A percentile compares a stretch with the other conserved stretches of the same genome.
Evolutionary conservation across 148 eudicot species (phyloP).

Genomic region (Camellia lanceoleosa): DNA sequence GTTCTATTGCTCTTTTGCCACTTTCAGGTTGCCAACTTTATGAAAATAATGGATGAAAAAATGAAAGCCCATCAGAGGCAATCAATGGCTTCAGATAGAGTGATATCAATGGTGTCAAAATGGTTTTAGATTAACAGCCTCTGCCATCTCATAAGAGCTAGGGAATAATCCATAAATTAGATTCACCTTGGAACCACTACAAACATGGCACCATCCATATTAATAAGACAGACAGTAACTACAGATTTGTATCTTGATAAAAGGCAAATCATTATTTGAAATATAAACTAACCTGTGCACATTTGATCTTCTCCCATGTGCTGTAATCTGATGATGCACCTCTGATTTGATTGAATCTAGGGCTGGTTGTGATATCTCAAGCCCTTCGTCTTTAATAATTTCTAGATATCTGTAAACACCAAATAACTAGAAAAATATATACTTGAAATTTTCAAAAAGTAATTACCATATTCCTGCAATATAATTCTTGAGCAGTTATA

Average conservation of each 20-base stretch:
- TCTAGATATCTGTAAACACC: slow-evolving; percentile 53
- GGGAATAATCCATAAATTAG: background rate
- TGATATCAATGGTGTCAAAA: background rate
- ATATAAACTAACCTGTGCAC: slow-evolving; percentile 66
- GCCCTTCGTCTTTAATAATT: slow-evolving; percentile 74
- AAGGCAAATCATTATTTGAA: background rate
- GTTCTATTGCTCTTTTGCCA: no score
- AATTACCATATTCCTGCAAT: background rate
- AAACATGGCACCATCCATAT: background rate
- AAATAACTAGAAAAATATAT: slow-evolving; percentile 1
- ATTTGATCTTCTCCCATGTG: slow-evolving; percentile 50
- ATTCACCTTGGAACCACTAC: background rate
- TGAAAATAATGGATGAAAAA: background rate
- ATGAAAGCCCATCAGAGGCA: background rate
- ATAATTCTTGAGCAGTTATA: background rate
- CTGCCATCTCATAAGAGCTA: no score
- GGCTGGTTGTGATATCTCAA: slow-evolving; percentile 93
- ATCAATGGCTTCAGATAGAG: background rate
- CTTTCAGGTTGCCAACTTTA: no score
- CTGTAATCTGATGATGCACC: slow-evolving; percentile 91
- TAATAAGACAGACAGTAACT: background rate
- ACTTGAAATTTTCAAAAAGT: background rate
- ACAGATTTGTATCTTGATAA: background rate
- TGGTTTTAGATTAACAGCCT: background rate
- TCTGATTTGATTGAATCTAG: slow-evolving; percentile 66